Base-by-base conservation (phyloP, 2,329 filamentous ascomycete species). In the Anthostomella pinea region DNA sequence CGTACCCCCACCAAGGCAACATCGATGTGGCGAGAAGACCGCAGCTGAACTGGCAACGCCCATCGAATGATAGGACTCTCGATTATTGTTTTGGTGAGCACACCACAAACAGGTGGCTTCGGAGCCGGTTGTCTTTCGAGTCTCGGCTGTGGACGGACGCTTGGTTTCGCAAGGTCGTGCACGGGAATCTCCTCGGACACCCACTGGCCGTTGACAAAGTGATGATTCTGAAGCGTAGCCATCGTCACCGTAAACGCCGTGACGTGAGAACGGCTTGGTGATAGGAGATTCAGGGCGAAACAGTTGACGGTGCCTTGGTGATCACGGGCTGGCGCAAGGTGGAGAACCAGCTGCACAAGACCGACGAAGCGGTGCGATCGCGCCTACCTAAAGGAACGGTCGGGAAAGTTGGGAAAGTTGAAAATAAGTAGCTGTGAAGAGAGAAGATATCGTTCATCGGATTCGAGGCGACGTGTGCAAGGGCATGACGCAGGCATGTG, bases 1-100 rank as follows among this genome's bases (percentile, higher is more conserved):
- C 79, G 64, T 70, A 85, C 81, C 35, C 89, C 87, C 39, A 98
- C 75, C 52, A 95, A 88, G 23, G 90, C 83, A 46, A 96, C 79
- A 65, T 97, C 90, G 50, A 93, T 89, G 42, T 81, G 71, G 27
- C 72, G 63, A 33, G 72, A 70, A 37, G 81, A 81, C 39, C 90
- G 77, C 41, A 97, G 69, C 41, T 83, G 79, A n/a, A 83, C 87
- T 9, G 89, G 86, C 10, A 95, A 67, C 27, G 96, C 83, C 69
- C 77, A 85, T 55, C 83, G 83, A 38, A 84, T 75, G 22, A 85
- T 69, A 2, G 90, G 85, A 45, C 86, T 94, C 35, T 81, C 76
- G 33, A 91, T 69, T 19, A 95, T 60, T 0, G 90, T 95, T 54
- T 77, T 81, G 1, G 87, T 87, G 29, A 97, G 70, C 20, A 97